Evolutionary conservation across 768 basidiomycete species (phyloP), one percentile per base, ranked within the genome.

Genomic region (Hortiboletus campestris): DNA sequence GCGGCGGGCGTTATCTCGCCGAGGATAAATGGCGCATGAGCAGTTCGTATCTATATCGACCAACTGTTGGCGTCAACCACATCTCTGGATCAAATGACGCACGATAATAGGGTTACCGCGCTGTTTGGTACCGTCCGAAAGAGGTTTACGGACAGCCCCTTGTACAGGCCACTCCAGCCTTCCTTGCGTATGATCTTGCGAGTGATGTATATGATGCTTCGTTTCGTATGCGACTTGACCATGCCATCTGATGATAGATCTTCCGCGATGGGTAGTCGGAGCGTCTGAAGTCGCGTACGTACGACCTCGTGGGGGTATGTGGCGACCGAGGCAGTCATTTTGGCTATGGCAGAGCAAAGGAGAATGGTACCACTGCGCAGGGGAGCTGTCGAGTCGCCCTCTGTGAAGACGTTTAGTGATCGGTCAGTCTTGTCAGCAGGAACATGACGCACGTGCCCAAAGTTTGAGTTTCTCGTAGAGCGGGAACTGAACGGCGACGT

Each of bases 281-380:
- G 84, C 4, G 96, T 95, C 72, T 99, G 97, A 46, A 98, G 74
- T 6, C 96, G 84, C n/a, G 97, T 98, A n/a, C 97, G 89, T 35
- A 99, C 81, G 42, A 99, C 97, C 72, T 99, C 97, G 74, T 99
- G 97, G 1, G 97, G 97, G 70, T 99, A 99, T 34, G 97, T 98
- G 36, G 88, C 90, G 19, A 98, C 76, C 17, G 94, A 94, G 9
- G 97, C 97, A 1, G 91, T 86, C 91, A 98, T 97, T 71, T 99
- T 99, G 20, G 94, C 89, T 28, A 85, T 74, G n/a, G 91, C 92
- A 17, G 93, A 95, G 76, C 94, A 98, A 19, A 87, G 71, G 16
- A 99, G 85, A 60, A 98, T 95, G 20, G 84, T 76, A 46, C 76
- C 71, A 20, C 56, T 61, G 29, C 59, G 69, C 35, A 72, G 46